These are phyloP conservation scores for Colletotrichum cuscutae DNA, from an alignment of 2,329 filamentous ascomycete genomes.

Conservation along the genomic window DNA sequence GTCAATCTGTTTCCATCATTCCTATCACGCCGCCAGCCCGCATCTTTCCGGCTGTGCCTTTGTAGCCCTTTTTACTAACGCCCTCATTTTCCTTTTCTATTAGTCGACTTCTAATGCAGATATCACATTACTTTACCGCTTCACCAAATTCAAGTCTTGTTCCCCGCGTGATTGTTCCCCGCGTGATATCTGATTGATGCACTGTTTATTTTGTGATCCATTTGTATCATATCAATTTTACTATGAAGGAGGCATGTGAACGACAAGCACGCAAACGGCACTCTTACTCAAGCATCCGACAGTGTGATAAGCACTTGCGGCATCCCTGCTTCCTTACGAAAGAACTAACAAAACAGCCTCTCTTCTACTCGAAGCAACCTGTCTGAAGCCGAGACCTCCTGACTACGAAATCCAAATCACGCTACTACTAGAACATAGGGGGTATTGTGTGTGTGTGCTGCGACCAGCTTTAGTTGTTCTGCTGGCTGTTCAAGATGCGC, in stretches of 20 bases:
- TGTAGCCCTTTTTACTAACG: slow-evolving; percentile 41
- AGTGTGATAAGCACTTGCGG: too few relatives aligned
- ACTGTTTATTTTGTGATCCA: not conserved
- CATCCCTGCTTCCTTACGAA: not conserved
- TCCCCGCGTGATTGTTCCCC: not conserved
- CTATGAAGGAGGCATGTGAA: not conserved
- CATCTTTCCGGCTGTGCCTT: slow-evolving; percentile 33
- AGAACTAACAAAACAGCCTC: too few relatives aligned
- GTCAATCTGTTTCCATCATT: slow-evolving; percentile 32
- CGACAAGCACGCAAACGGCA: not conserved
- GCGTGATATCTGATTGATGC: not conserved
- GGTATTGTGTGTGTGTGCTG: not conserved
- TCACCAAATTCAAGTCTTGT: not conserved
- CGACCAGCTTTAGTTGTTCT: slow-evolving; percentile 77
- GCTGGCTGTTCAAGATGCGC: slow-evolving; percentile 95
- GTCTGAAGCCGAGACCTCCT: not conserved
- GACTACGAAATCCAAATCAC: not conserved
- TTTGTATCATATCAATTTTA: not conserved
- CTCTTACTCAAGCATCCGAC: not conserved
- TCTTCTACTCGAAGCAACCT: not conserved
- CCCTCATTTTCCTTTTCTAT: slow-evolving; percentile 57
- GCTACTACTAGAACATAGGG: not conserved
- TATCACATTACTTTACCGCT: slow-evolving; percentile 60
- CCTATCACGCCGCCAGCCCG: slow-evolving; percentile 17
- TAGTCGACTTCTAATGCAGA: slow-evolving; percentile 73